Percentiles rank a stretch among this genome's conserved stretches.
Evolutionary conservation across 441 rosid genomes (phyloP).

Genomic region (Melastoma candidum): DNA sequence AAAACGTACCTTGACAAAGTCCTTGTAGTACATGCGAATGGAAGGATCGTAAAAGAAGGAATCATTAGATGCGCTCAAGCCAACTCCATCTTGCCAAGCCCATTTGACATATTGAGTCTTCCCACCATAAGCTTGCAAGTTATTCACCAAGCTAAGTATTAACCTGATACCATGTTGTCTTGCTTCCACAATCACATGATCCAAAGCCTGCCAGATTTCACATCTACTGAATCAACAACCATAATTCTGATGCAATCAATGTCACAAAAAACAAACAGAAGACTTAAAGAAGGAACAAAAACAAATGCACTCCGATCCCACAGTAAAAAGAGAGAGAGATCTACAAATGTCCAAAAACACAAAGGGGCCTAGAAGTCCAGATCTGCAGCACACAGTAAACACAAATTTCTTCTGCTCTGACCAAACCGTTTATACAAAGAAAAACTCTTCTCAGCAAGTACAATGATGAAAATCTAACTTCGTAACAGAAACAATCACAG

Average conservation of each 20-base stretch:
- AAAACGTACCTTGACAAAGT: slow-evolving; percentile 25
- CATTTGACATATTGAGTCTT: slow-evolving; percentile 44
- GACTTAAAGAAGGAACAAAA: not conserved
- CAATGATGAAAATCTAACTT: no score
- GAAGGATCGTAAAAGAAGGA: slow-evolving; percentile 26
- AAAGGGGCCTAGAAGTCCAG: no score
- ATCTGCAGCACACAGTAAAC: no score
- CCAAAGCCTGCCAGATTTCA: slow-evolving; percentile 26
- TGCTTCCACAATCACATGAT: slow-evolving; percentile 39
- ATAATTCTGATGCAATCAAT: not conserved
- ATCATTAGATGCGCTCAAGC: slow-evolving; percentile 23
- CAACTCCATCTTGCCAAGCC: slow-evolving; percentile 30
- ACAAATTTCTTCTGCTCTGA: no score
- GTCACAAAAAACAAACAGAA: not conserved
- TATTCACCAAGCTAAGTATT: slow-evolving; percentile 43
- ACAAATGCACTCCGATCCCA: no score
- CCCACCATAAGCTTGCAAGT: slow-evolving; percentile 42
- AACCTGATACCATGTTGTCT: slow-evolving; percentile 29
- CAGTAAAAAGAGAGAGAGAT: no score
- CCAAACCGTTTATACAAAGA: no score
- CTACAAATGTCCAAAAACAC: no score
- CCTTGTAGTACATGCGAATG: slow-evolving; percentile 28
- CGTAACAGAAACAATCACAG: not conserved
- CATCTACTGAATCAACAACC: not conserved
- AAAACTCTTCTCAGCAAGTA: no score